Conservation (phyloP, 2,329 filamentous ascomycete species). For the Hymenoscyphus fraxineus region DNA sequence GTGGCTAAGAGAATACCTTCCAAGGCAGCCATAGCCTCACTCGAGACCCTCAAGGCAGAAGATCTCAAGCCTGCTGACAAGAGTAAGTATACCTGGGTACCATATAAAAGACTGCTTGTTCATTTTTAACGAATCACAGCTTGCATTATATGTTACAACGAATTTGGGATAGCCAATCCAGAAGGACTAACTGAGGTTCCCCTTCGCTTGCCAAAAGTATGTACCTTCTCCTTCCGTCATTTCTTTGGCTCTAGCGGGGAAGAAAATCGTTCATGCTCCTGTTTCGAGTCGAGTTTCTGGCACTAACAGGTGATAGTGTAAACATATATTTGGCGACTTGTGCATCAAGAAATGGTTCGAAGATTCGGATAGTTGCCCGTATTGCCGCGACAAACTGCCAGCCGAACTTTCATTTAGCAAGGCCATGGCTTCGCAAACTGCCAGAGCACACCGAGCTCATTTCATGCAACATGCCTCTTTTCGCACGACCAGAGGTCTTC, state of each 20-base stretch:
- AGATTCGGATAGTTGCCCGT: slow-evolving; percentile 60
- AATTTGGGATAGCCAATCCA: slow-evolving; percentile 53
- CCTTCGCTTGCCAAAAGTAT: slow-evolving; percentile 49
- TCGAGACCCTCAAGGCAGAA: slow-evolving; percentile 29
- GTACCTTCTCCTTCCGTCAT: neutral
- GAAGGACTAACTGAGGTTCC: slow-evolving; percentile 56
- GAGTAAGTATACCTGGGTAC: slow-evolving; percentile 26
- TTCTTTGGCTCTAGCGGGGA: neutral
- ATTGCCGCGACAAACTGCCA: slow-evolving; percentile 59
- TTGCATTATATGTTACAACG: slow-evolving; percentile 63
- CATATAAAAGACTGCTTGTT: neutral
- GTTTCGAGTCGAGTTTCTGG: neutral
- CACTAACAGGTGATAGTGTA: slow-evolving; percentile 39
- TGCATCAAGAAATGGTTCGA: slow-evolving; percentile 65
- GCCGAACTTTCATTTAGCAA: slow-evolving; percentile 40
- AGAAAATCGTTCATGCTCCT: neutral
- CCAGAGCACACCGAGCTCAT: slow-evolving; percentile 14
- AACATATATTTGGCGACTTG: slow-evolving; percentile 60
- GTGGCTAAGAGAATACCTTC: slow-evolving; percentile 29
- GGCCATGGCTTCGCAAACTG: slow-evolving; percentile 11
- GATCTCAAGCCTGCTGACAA: slow-evolving; percentile 28
- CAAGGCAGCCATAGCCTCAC: slow-evolving; percentile 29
- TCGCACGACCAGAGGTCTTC: neutral
- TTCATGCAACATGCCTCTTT: slow-evolving; percentile 8
- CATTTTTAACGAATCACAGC: slow-evolving; percentile 36